Base-by-base conservation (phyloP, 1,139 yeast species). In the Candida gigantensis region DNA sequence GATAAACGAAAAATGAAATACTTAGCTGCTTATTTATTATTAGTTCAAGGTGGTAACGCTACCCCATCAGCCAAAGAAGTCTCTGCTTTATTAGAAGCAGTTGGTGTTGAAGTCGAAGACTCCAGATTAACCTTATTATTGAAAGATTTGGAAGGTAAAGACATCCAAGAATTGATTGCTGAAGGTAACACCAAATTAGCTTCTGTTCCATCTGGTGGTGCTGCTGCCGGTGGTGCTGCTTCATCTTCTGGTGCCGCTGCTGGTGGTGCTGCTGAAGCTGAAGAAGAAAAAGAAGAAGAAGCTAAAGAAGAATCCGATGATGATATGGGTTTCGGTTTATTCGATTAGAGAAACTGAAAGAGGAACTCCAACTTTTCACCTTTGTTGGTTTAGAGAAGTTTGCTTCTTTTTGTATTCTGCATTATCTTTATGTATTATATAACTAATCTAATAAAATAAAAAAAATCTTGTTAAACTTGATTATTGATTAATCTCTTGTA, bases 281-380 rank as follows among this genome's bases (percentile, higher is more conserved):
- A 55, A 41, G 68, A 57, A 47, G 71, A 57, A 50, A 68, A 55
- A 53, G 63, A 57, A 46, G 53, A 59, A 47, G 49, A 45, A 42
- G 44, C 39, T 15, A 32, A 36, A 36, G 68, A 63, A 55, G 65
- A 58, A 63, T 68, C 74, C 50, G 89, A 81, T 65, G 84, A 76
- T 60, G 92, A 82, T 70, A 83, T 84, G 90, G 92, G 90, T 58
- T 81, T 84, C 84, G 92, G 92, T 76, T 79, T 84, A 72, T 84
- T 84, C 80, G 94, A 84, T 74, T 84, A 84, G 72, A 57, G 28
- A 31, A 27, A n/a, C n/a, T n/a, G n/a, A n/a, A n/a, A n/a, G n/a
- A n/a, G n/a, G n/a, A n/a, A n/a, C n/a, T 23, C 23, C 16, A 12
- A 12, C 26, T 25, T 26, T 16, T 20, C 29, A 23, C 30, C 35